Base-by-base conservation (phyloP, 352 stramenopile genomes). In the Chrysophaeum taylorii region DNA sequence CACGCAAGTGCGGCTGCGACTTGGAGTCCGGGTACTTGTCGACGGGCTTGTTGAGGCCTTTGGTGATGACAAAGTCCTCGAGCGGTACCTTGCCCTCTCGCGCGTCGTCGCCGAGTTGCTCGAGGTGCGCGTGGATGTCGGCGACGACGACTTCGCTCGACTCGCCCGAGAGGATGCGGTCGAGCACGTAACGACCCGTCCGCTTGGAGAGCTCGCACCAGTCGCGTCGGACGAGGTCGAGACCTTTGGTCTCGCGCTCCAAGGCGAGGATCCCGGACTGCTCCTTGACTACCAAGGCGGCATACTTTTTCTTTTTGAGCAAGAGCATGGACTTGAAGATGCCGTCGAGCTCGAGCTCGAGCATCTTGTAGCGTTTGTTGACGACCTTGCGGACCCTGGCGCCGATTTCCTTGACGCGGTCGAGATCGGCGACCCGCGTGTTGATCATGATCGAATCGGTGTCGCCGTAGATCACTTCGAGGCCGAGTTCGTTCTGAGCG, bases 381-480 rank as follows among this genome's bases (percentile, higher is more conserved):
- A 98, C 96, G 79, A 98, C 94, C 37, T 85, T 76, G 75, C 98
- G 97, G 29, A 99, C 94, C 72, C 95, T 78, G 73, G 85, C 75
- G 70, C 92, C 94, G 42, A 98, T 89, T 43, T 91, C 84, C 70
- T 94, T 93, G 0, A 96, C 94, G 52, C 95, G 89, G 12, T 89
- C 86, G 0, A 96, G 79, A 70, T 95, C 90, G 70, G 90, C 94
- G 42, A 91, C 96, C 39, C 89, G 85, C 38, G 89, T 94, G 75
- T 94, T 94, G 68, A 99, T 96, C 96, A 99, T 99, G 78, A 99
- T 98, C 52, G 90, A 98, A 82, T 99, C 96, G n/a, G 96, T 99
- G 83, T 99, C 96, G 79, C 96, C 96, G 76, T 99, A 99, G 64
- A 99, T 96, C 0, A 99, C 96, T 71, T 98, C 95, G 53, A 98